Evolutionary conservation across 164 flowering plant genomes (phyloP), one percentile per base, ranked within the genome.

Genomic region (Vitis labrusca): DNA sequence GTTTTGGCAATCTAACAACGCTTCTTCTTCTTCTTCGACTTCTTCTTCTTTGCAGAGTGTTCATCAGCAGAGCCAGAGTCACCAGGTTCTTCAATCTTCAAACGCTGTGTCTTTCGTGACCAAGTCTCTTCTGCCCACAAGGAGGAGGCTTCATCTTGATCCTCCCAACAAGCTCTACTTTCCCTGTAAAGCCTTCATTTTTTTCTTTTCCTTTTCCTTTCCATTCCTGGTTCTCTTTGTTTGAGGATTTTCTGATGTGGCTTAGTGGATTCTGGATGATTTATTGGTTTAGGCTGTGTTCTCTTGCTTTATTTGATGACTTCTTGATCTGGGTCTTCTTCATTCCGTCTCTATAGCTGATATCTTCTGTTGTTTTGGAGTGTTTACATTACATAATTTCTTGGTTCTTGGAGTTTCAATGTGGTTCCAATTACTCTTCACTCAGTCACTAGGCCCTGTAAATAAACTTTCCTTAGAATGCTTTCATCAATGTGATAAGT

Each of bases 141-240:
- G 91, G 50, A 83, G 97, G 19, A 72, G 97, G 30, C 89, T 93
- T 61, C 82, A 88, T 29, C 96, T 93, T 50, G 98, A 93, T 82
- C 97, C 97, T 17, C 53, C 91, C 23, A 86, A 60, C 73, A 91
- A 91, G 79, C 89, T 93, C 66, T 93, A 83, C 76, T 93, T 93
- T 66, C 97, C 98, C 9, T 91, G 98, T 93, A 81, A 16, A 87
- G 61, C 13, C 14, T 19, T 32, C n/a, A 12, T 55, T 23, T 30
- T 30, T 59, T 66, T 52, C 9, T 15, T n/a, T 32, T 50, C 23
- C 58, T 19, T 29, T 14, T 62, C 60, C 37, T 68, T 44, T 50
- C 4, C 23, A 3, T 57, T 1, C 27, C 27, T 58, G n/a, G 61
- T 64, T 37, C n/a, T 0, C 55, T 74, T 48, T 27, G 52, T 37